phyloP scores from a whole-genome alignment of 345 rosid species.

The Isatis tinctoria region DNA sequence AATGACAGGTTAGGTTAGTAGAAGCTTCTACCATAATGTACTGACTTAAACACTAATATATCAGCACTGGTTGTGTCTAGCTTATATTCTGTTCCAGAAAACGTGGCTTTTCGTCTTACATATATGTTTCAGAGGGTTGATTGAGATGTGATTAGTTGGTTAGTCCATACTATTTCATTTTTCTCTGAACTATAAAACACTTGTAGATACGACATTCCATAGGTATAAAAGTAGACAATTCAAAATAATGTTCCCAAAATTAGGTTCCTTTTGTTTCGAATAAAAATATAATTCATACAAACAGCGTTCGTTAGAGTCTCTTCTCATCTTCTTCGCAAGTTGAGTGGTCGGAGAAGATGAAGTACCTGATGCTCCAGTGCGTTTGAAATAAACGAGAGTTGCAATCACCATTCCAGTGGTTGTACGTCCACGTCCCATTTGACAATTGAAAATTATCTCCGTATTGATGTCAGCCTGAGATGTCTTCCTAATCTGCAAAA shows the following conservation, averaged over 20 bases:
- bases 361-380: conserved; percentile 85
- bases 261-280: not conserved
- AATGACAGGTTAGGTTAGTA: conserved; percentile 21
- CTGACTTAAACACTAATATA: conserved; percentile 2
- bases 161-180: not conserved
- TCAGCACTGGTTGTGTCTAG: not conserved
- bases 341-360: conserved; percentile 23
- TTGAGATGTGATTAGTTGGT: not conserved
- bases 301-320: conserved; percentile 1
- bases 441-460: conserved; percentile 88
- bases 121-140: conserved; percentile 4
- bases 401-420: conserved; percentile 99
- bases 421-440: conserved; percentile 99
- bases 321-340: not conserved
- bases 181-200: not conserved
- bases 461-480: conserved; percentile 66
- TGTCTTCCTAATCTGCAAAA: conserved; percentile 79
- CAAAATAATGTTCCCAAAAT: conserved; percentile 4
- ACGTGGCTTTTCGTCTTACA: not conserved
- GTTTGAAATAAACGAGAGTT: conserved; percentile 81
- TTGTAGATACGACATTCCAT: not conserved
- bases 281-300: not conserved
- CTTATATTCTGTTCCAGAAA: not conserved
- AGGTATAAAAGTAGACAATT: not conserved
- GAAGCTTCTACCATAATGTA: not conserved